Evolutionary conservation across 345 rosid species (phyloP).

Genomic region (Eucalyptus camaldulensis): DNA sequence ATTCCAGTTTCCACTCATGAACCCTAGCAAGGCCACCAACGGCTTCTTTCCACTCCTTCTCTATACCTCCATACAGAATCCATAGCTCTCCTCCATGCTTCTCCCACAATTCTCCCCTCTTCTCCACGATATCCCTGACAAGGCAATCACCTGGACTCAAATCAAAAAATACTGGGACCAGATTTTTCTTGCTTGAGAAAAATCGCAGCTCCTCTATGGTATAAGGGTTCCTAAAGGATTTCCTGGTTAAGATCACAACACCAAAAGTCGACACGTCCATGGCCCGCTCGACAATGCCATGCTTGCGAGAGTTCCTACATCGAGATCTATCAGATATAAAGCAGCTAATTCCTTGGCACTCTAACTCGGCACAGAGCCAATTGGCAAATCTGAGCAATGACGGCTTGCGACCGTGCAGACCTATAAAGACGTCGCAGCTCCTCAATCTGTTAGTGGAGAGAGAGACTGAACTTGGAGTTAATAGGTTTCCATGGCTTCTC

Average conservation of each 20-base stretch:
- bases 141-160: slow-evolving; percentile 73
- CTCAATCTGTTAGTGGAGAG: slow-evolving; percentile 55
- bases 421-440: slow-evolving; percentile 80
- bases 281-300: slow-evolving; percentile 54
- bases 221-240: slow-evolving; percentile 68
- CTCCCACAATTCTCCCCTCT: slow-evolving; percentile 93
- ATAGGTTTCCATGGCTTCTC: slow-evolving; percentile 20
- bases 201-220: slow-evolving; percentile 79
- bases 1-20: slow-evolving; percentile 90
- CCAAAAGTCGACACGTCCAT: slow-evolving; percentile 90
- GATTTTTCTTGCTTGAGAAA: slow-evolving; percentile 76
- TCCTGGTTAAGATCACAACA: slow-evolving; percentile 63
- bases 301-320: slow-evolving; percentile 62
- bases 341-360: slow-evolving; percentile 89
- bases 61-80: slow-evolving; percentile 75
- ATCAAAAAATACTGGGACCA: slow-evolving; percentile 87
- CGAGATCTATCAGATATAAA: slow-evolving; percentile 73
- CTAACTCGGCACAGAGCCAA: slow-evolving; percentile 89
- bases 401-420: slow-evolving; percentile 72
- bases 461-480: slow-evolving; percentile 40
- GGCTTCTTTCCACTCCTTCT: slow-evolving; percentile 94
- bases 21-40: slow-evolving; percentile 52
- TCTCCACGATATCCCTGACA: slow-evolving; percentile 90
- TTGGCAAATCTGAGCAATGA: slow-evolving; percentile 63
- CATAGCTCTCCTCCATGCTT: slow-evolving; percentile 84